phyloP scores from a whole-genome alignment of 441 rosid genomes.

The Erysimum cheiri region DNA sequence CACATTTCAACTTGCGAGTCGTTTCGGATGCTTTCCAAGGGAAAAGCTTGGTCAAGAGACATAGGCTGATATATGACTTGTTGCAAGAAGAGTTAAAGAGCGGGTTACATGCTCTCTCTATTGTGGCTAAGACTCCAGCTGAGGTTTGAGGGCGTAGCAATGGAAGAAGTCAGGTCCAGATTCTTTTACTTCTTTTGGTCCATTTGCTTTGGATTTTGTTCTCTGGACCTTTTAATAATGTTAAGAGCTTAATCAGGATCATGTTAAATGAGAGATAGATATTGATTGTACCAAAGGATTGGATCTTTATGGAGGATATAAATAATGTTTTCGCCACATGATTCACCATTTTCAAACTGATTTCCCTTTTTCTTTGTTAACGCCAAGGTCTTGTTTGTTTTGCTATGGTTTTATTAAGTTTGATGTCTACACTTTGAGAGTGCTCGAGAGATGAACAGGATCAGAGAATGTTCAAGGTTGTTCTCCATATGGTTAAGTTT shows the following conservation, averaged over 20 bases:
- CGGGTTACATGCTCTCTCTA: constrained; percentile 48
- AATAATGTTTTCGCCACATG: constrained; percentile 31
- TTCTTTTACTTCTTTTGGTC: constrained; percentile 30
- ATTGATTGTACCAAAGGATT: constrained; percentile 22
- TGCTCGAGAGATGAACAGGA: constrained; percentile 23
- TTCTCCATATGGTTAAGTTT: constrained; percentile 14
- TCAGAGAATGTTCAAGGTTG: constrained; percentile 7
- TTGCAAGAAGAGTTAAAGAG: constrained; percentile 44
- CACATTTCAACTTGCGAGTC: constrained; percentile 43
- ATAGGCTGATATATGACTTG: constrained; percentile 40
- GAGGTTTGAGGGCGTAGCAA: constrained; percentile 35
- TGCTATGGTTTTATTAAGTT: constrained; percentile 28
- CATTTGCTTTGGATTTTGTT: constrained; percentile 29
- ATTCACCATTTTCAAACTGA: constrained; percentile 12
- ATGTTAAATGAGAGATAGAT: constrained; percentile 16
- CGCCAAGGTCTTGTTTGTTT: constrained; percentile 12
- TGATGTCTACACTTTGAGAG: constrained; percentile 20
- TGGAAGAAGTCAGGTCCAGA: constrained; percentile 21
- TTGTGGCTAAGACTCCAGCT: constrained; percentile 44
- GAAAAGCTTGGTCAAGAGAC: constrained; percentile 48
- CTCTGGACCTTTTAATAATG: constrained; percentile 19
- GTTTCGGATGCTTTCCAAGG: constrained; percentile 47
- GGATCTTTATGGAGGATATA: constrained; percentile 18
- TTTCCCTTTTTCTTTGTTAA: not conserved
- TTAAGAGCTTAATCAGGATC: constrained; percentile 25